phyloP scores from a whole-genome alignment of 805 yeast species.

The Starmerella ratchasimensis region DNA sequence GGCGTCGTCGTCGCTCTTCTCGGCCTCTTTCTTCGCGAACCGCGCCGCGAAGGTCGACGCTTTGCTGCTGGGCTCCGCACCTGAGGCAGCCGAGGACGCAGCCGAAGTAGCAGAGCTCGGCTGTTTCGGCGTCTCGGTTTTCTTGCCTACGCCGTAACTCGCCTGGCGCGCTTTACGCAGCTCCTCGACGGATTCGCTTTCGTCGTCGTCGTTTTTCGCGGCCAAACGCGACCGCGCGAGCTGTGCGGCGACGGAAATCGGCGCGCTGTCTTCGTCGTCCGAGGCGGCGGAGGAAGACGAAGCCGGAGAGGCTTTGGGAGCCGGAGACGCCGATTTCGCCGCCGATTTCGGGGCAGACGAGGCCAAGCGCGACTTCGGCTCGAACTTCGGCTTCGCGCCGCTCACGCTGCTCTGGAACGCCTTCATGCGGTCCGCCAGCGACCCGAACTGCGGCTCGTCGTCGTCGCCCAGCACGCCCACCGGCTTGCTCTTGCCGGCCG shows the following conservation, averaged over 20 bases:
- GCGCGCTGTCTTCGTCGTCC: slow-evolving; percentile 9
- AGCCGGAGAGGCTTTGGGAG: background rate
- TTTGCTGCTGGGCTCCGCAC: slow-evolving; percentile 7
- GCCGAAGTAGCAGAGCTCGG: slow-evolving; percentile 1
- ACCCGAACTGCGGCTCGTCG: slow-evolving; percentile 19
- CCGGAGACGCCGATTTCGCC: background rate
- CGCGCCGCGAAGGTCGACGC: slow-evolving; percentile 16
- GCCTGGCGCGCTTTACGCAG: background rate
- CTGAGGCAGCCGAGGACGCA: background rate
- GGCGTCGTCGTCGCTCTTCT: slow-evolving; percentile 7
- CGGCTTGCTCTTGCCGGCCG: background rate
- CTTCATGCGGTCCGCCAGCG: slow-evolving; percentile 22
- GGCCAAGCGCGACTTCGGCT: slow-evolving; percentile 1
- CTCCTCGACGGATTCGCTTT: slow-evolving; percentile 13
- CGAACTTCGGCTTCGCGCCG: slow-evolving; percentile 20
- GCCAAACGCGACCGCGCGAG: slow-evolving; percentile 13
- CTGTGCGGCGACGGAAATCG: slow-evolving; percentile 16
- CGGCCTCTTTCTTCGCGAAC: slow-evolving; percentile 10
- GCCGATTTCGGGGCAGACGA: background rate
- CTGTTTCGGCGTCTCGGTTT: background rate
- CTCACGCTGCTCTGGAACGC: slow-evolving; percentile 21
- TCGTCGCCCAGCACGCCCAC: slow-evolving; percentile 6
- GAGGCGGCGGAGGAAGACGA: background rate
- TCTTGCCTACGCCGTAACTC: background rate
- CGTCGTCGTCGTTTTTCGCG: slow-evolving; percentile 7